Conservation (phyloP, 768 basidiomycete species). For the Macrocybe gigantea region DNA sequence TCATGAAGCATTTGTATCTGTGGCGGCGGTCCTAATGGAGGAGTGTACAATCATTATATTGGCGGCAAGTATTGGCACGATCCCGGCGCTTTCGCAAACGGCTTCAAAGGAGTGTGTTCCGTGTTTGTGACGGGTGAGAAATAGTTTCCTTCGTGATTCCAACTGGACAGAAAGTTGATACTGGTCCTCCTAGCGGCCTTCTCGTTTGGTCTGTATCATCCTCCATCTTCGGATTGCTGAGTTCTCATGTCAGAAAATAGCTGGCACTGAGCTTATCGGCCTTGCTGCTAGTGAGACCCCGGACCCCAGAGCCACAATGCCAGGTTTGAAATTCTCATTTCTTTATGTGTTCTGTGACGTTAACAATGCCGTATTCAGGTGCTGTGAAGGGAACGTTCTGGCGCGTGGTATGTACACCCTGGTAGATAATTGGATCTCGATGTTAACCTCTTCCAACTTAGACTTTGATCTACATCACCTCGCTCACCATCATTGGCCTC, state of each 20-base stretch:
- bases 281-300: constrained; percentile 42
- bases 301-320: constrained; percentile 37
- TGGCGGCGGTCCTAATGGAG: constrained; percentile 33
- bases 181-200: constrained; percentile 24
- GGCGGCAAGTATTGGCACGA: constrained; percentile 32
- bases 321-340: constrained; percentile 7
- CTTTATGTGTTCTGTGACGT: too few species aligned
- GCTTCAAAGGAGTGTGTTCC: constrained; percentile 39
- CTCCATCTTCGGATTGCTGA: neutral
- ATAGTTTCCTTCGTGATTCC: too few species aligned
- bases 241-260: constrained; percentile 10
- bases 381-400: constrained; percentile 45
- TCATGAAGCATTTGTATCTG: constrained; percentile 29
- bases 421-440: neutral
- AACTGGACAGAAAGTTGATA: neutral
- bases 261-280: constrained; percentile 42
- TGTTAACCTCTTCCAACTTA: constrained; percentile 4
- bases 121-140: constrained; percentile 37
- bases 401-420: constrained; percentile 32
- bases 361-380: constrained; percentile 6
- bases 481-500: constrained; percentile 38
- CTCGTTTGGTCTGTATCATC: constrained; percentile 25
- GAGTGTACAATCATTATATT: constrained; percentile 28
- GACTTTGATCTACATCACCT: constrained; percentile 40
- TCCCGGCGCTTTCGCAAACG: constrained; percentile 37